Evolutionary conservation across 306 rosid species (phyloP).

Genomic region (Casuarina equisetifolia): DNA sequence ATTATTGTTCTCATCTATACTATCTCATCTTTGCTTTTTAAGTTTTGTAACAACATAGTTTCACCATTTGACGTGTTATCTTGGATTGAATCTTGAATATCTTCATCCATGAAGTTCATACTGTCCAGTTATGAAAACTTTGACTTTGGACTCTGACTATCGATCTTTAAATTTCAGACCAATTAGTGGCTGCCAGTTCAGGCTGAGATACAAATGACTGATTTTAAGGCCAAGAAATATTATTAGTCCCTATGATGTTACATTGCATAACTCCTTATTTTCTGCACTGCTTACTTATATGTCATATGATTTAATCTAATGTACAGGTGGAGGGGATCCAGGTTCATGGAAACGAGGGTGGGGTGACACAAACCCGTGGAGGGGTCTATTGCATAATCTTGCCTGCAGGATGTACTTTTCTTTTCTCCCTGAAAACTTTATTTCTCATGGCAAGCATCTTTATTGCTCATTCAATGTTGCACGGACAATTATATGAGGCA

Average conservation of each 20-base stretch:
- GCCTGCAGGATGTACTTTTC: constrained; percentile 92
- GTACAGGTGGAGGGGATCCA: constrained; percentile 86
- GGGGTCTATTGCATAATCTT: constrained; percentile 89
- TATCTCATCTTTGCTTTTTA: background rate
- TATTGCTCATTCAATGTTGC: background rate
- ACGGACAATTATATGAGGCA: background rate
- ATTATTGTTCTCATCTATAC: background rate
- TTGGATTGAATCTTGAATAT: background rate
- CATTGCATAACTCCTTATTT: constrained; percentile 17
- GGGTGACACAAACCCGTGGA: constrained; percentile 86
- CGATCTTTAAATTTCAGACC: constrained; percentile 4
- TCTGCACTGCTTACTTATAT: constrained; percentile 19
- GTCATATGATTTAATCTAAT: constrained; percentile 27
- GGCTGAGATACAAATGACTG: background rate
- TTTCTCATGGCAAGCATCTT: background rate
- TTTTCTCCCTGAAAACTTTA: constrained; percentile 24
- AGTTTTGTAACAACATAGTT: constrained; percentile 1
- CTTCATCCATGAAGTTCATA: background rate
- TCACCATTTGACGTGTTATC: background rate
- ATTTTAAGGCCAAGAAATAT: constrained; percentile 9
- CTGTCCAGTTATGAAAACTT: constrained; percentile 15
- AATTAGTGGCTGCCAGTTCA: constrained; percentile 12
- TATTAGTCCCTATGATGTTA: constrained; percentile 14
- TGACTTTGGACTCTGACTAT: background rate
- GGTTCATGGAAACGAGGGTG: constrained; percentile 93